Evolutionary conservation across 257 asterid species (phyloP).

Genomic region (Solanum pennellii): DNA sequence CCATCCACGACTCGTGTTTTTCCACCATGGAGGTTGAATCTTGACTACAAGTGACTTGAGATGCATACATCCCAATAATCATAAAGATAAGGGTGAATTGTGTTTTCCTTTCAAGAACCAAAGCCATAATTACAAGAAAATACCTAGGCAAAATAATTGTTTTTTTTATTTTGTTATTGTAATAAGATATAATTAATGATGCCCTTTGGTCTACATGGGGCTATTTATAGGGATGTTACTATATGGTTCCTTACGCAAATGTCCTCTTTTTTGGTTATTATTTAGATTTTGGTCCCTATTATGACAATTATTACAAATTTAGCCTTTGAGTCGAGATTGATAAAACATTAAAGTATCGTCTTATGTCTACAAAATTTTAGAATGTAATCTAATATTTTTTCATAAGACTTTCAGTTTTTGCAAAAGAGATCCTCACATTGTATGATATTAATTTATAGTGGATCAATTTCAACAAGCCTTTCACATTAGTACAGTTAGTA

Average conservation of each 20-base stretch:
- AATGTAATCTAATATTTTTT: neutral
- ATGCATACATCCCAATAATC: neutral
- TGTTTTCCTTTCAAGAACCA: neutral
- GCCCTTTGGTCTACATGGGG: neutral
- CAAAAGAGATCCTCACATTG: neutral
- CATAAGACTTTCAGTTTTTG: neutral
- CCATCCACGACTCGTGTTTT: conserved; percentile 7
- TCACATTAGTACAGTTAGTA: neutral
- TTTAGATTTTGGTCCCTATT: neutral
- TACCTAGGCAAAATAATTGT: neutral
- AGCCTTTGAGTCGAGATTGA: neutral
- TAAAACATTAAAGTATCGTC: neutral
- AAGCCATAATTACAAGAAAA: neutral
- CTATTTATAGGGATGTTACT: neutral
- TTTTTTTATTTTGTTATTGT: neutral
- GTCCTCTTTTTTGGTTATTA: neutral
- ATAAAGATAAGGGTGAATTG: neutral
- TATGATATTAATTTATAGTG: neutral
- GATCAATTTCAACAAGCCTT: neutral
- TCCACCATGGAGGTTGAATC: neutral
- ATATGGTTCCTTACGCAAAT: neutral
- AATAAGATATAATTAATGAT: neutral
- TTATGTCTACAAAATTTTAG: neutral
- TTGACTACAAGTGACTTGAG: neutral
- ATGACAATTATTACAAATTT: neutral